Evolutionary conservation across 805 yeast genomes (phyloP), one percentile per base, ranked within the genome.

Genomic region (Kodamaea sagamina): DNA sequence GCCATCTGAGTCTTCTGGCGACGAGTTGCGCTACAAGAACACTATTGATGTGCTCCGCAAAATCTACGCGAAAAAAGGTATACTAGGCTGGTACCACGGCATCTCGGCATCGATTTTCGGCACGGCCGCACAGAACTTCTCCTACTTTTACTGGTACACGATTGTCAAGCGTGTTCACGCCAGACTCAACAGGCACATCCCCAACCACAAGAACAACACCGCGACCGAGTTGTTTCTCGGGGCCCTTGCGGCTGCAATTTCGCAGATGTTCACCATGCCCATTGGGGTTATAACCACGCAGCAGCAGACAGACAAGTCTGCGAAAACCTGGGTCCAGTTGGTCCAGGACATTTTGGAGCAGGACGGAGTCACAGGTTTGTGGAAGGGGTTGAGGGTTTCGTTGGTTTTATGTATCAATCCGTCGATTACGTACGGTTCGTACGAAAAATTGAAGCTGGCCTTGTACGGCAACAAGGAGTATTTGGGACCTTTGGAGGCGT

Each of bases 91-190:
- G 62, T 88, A 87, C 64, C 79, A 77, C 49, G 96, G 96, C 1
- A 62, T 87, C 36, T 64, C 78, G 2, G 81, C 89, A 1, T 77
- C 86, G 1, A 64, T 86, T 32, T 54, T 82, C 13, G 89, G 89
- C 2, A 78, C 82, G 8, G 89, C 90, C 2, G 79, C 85, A 6
- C 87, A 86, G 57, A 84, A 83, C 53, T 88, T 88, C 58, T 82
- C 88, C 22, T 88, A 88, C 62, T 88, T 88, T 62, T 88, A 86
- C 63, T 88, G 95, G 93, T 88, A 88, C 63, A 82, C 89, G 4
- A 65, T 85, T 31, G 80, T 86, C 12, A 78, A 87, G 48, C 73
- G 75, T 41, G 63, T 74, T 12, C 82, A 79, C 62, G 71, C 76
- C 46, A 66, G 62, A 39, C 44, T 65, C 37, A 46, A 68, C 41